Conservation (phyloP, 164 flowering plant species). For the Vitis vinifera region DNA sequence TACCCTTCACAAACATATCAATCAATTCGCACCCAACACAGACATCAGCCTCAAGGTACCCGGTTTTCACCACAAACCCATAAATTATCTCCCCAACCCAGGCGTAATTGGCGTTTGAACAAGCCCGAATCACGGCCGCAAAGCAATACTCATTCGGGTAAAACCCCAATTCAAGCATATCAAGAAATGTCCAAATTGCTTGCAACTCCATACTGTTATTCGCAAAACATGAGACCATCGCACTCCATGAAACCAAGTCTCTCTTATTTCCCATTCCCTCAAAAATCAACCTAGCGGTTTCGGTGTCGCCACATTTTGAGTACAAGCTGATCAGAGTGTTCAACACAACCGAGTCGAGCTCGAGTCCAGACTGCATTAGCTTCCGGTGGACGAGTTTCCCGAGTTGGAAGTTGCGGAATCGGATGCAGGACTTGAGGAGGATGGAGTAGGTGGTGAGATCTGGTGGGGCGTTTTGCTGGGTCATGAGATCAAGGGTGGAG, state of each 20-base stretch:
- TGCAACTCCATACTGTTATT: conserved; percentile 36
- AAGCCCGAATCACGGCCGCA: conserved; percentile 62
- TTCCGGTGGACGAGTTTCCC: conserved; percentile 58
- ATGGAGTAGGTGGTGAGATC: conserved; percentile 58
- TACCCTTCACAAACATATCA: conserved; percentile 71
- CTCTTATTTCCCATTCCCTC: conserved; percentile 41
- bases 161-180: conserved; percentile 55
- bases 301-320: conserved; percentile 61
- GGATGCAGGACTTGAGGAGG: conserved; percentile 76
- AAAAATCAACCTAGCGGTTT: conserved; percentile 43
- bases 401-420: conserved; percentile 46
- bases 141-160: conserved; percentile 74
- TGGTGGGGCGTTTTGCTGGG: conserved; percentile 35
- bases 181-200: conserved; percentile 43
- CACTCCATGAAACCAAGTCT: conserved; percentile 82
- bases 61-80: conserved; percentile 64
- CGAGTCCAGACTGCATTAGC: conserved; percentile 39
- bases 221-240: conserved; percentile 73
- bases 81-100: conserved; percentile 46
- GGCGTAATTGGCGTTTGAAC: conserved; percentile 36
- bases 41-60: conserved; percentile 63
- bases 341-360: conserved; percentile 42
- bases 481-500: conserved; percentile 54
- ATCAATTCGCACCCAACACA: conserved; percentile 78
- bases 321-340: conserved; percentile 74